Conservation (phyloP, 2,329 filamentous ascomycete genomes). For the Salinomyces thailandicus region DNA sequence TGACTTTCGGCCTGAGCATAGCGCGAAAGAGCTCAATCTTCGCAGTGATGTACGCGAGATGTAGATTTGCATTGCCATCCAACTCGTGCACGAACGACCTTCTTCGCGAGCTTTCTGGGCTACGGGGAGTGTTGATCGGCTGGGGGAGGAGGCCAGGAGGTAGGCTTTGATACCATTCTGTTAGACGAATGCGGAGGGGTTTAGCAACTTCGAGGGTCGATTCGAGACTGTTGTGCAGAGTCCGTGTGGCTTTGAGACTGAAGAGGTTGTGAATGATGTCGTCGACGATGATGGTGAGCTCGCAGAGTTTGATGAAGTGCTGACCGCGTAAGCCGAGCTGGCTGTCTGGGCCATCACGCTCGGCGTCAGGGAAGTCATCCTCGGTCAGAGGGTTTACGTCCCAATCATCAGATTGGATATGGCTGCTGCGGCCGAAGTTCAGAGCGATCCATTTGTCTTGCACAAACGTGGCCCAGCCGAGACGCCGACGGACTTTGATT, state of each 20-base stretch:
- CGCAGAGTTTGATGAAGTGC: constrained; percentile 43
- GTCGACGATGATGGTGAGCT: constrained; percentile 41
- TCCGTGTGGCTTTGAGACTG: constrained; percentile 21
- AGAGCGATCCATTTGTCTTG: constrained; percentile 54
- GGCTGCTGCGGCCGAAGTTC: constrained; percentile 47
- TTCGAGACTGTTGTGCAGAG: constrained; percentile 36
- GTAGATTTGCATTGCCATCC: constrained; percentile 36
- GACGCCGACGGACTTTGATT: constrained; percentile 47
- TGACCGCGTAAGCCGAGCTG: constrained; percentile 9
- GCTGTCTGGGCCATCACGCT: constrained; percentile 8
- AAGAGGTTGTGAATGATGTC: constrained; percentile 38
- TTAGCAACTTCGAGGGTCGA: constrained; percentile 39
- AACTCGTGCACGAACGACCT: constrained; percentile 31
- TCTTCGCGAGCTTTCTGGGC: constrained; percentile 10
- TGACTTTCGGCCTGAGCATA: constrained; percentile 34
- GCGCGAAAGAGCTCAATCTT: constrained; percentile 44
- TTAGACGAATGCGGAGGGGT: constrained; percentile 39
- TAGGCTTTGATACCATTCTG: constrained; percentile 39
- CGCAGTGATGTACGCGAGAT: constrained; percentile 43
- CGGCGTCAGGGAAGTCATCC: constrained; percentile 33
- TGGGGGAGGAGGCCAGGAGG: constrained; percentile 26
- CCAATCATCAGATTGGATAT: constrained; percentile 47
- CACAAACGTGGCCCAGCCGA: constrained; percentile 56
- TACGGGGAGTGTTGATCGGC: constrained; percentile 5
- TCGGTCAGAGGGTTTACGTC: constrained; percentile 37